These are phyloP conservation scores for Carex kokanica DNA, from an alignment of 176 grass and related monocot genomes.

Conservation along the genomic window DNA sequence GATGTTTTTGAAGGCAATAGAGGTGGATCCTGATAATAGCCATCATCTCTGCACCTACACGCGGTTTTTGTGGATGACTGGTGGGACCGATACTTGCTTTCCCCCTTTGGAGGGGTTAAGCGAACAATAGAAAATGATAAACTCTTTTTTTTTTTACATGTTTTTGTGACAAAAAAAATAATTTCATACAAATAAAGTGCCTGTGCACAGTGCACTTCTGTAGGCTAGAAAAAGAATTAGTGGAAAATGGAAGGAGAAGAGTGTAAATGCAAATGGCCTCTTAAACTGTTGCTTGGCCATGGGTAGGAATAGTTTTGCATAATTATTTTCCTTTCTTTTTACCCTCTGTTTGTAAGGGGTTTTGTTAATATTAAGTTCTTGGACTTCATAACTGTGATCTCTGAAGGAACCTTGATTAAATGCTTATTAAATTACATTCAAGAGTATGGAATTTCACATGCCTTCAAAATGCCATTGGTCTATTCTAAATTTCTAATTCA, in stretches of 20 bases:
- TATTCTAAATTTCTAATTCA: background rate
- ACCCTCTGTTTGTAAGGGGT: background rate
- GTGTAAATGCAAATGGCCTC: slow-evolving; percentile 11
- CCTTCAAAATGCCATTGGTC: background rate
- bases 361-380: slow-evolving; percentile 12
- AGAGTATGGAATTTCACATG: background rate
- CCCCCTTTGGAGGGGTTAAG: slow-evolving; percentile 5
- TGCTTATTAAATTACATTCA: background rate
- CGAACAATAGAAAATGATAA: slow-evolving; percentile 12
- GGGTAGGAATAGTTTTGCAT: slow-evolving; percentile 5
- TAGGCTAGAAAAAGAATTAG: background rate
- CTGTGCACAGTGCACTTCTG: background rate
- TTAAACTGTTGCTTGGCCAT: background rate
- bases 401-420: background rate
- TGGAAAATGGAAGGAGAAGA: slow-evolving; percentile 10
- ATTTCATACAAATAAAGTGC: background rate
- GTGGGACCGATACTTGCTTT: slow-evolving; percentile 61
- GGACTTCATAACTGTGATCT: background rate
- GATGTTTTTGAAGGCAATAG: slow-evolving; percentile 60
- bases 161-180: background rate
- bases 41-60: slow-evolving; percentile 55
- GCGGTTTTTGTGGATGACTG: slow-evolving; percentile 78
- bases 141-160: background rate
- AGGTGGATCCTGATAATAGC: slow-evolving; percentile 57
- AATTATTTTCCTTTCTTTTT: background rate